Base-by-base conservation (phyloP, 2,329 filamentous ascomycete genomes). In the Daldinia sp. region DNA sequence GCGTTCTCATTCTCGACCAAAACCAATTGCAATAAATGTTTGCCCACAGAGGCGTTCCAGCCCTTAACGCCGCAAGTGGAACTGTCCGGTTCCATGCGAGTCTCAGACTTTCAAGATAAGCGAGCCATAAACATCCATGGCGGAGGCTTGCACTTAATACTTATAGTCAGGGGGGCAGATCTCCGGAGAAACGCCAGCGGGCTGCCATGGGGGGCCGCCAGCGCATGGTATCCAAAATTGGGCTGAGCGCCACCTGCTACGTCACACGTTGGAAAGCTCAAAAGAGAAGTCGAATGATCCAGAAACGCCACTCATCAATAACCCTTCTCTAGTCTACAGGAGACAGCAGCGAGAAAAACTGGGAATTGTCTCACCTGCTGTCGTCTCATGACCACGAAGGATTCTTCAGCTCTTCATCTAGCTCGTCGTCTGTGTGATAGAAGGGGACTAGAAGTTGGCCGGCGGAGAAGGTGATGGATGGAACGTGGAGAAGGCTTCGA, bases 271-370 rank as follows among this genome's bases (percentile, higher is more conserved):
- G 1, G 4, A 7, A 26, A 5, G 9, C 26, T 18, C 15, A n/a
- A 30, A 30, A 18, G 6, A 42, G 41, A 33, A 5, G 26, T 51
- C 28, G 26, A 33, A 51, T 33, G 46, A 33, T 51, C 18, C 46
- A 51, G 13, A 51, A 51, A 51, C 46, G 46, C 46, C 46, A 51
- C 46, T 10, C 46, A 18, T 33, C 15, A 30, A 30, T 37, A 18
- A 9, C 26, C 15, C 15, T 48, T 48, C 3, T 46, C 12, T 3
- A 28, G 44, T 26, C 6, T 1, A 9, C 13, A 15, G 15, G 26
- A 50, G 2, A 30, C 26, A 18, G 30, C 13, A n/a, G 18, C 4
- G 6, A 10, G n/a, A 30, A 28, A 28, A 18, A n/a, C 23, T 18
- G 5, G 5, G 4, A 26, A 30, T 15, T 30, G 26, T 30, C 3